Conservation (phyloP, 805 yeast species). For the Saturnispora bothae region DNA sequence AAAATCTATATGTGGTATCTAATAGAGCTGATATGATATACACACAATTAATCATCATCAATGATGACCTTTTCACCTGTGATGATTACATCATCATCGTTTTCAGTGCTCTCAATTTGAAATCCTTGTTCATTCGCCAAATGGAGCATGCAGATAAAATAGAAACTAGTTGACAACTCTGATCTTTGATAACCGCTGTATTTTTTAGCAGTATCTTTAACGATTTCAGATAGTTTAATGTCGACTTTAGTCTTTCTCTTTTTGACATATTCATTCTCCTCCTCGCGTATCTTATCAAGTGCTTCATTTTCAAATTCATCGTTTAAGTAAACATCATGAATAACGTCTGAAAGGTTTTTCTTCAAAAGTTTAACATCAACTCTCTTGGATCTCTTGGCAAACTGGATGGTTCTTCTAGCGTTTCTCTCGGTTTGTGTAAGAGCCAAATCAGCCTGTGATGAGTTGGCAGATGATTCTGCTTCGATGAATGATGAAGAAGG, state of each 20-base stretch:
- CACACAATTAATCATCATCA: too few relatives aligned
- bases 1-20: too few relatives aligned
- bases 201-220: constrained; percentile 24
- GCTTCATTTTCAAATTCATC: neutral
- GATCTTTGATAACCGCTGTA: constrained; percentile 47
- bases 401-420: constrained; percentile 34
- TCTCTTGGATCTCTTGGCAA: constrained; percentile 63
- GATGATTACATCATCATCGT: constrained; percentile 16
- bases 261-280: neutral
- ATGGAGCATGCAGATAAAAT: constrained; percentile 74
- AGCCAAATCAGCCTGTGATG: neutral
- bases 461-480: too few relatives aligned
- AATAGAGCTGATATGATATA: too few relatives aligned
- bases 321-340: constrained; percentile 15
- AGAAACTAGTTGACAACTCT: constrained; percentile 76
- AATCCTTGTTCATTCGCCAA: constrained; percentile 81
- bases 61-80: constrained; percentile 7
- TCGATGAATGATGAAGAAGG: too few relatives aligned
- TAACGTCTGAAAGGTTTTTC: constrained; percentile 62
- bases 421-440: neutral
- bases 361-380: constrained; percentile 69
- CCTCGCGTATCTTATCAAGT: neutral
- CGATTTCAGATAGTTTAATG: constrained; percentile 16
- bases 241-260: constrained; percentile 7
- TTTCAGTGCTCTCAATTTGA: constrained; percentile 37